These are phyloP conservation scores for Rhododendron henanense DNA, from an alignment of 148 eudicot genomes.

Conservation along the genomic window DNA sequence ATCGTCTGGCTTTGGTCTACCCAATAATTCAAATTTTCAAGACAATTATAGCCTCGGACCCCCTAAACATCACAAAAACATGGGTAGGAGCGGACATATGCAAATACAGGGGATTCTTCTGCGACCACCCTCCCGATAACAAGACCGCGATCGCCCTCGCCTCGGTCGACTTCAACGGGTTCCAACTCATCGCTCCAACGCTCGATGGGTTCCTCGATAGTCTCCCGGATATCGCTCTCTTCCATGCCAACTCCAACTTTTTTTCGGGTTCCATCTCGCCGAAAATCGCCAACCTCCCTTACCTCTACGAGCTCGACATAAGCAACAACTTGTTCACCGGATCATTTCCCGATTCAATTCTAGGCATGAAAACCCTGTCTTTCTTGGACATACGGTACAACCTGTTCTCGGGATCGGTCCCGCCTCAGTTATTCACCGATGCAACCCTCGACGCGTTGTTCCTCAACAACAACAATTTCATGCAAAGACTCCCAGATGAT, in stretches of 20 bases:
- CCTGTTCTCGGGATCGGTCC: slow-evolving; percentile 63
- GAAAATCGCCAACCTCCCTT: neutral
- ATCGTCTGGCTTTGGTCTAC: neutral
- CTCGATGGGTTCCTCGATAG: slow-evolving; percentile 14
- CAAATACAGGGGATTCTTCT: slow-evolving; percentile 1
- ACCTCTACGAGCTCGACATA: slow-evolving; percentile 75
- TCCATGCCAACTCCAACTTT: slow-evolving; percentile 27
- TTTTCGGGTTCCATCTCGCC: slow-evolving; percentile 7
- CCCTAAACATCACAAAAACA: neutral
- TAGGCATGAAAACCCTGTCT: slow-evolving; percentile 42
- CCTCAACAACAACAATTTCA: slow-evolving; percentile 57
- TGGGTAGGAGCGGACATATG: neutral
- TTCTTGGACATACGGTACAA: slow-evolving; percentile 82
- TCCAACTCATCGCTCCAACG: neutral
- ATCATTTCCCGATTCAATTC: slow-evolving; percentile 55
- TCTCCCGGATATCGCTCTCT: slow-evolving; percentile 20
- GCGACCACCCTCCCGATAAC: neutral
- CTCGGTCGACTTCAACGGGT: neutral
- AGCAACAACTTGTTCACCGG: slow-evolving; percentile 85
- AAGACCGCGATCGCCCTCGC: neutral
- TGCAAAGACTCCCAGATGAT: slow-evolving; percentile 40
- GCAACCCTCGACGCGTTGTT: slow-evolving; percentile 52
- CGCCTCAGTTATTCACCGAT: slow-evolving; percentile 48
- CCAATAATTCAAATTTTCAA: neutral
- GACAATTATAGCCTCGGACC: neutral